Base-by-base conservation (phyloP, 805 yeast genomes). In the Candida chauliodis region DNA sequence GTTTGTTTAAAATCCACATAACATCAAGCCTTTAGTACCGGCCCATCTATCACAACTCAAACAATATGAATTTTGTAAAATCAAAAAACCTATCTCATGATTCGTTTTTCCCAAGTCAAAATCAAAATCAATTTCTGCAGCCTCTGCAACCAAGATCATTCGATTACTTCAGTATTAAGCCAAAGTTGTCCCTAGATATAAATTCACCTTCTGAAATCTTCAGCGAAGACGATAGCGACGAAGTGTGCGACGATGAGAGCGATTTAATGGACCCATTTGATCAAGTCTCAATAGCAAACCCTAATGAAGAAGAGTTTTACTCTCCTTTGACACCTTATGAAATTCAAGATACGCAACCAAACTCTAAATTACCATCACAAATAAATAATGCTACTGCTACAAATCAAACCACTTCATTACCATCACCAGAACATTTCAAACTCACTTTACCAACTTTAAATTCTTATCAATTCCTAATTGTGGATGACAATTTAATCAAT, bases 401-500 rank as follows among this genome's bases (percentile, higher is more conserved):
- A 8, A 24, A 23, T 23, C 13, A 27, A 20, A 9, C 33, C 5
- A 19, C 14, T 8, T 13, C 23, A 6, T 10, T 14, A 15, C 18
- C 35, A 9, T 14, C 31, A 33, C 31, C 14, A 13, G 13, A 20
- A 16, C 16, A 19, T 22, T 10, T 37, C 2, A 11, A 32, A 20
- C 27, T 33, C 16, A 22, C 14, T 5, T n/a, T 49, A n/a, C 55
- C 55, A 9, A 50, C 48, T 22, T 43, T 42, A 28, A 37, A 36
- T 8, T 42, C 41, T 14, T 51, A 43, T 34, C 42, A 42, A 27
- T 57, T 58, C 41, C 41, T 58, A 19, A 44, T 66, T 11, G 72
- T 69, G 13, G 75, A 69, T 48, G 75, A 69, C 47, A 69, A 69
- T 40, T 47, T 55, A 15, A 66, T 69, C 39, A 67, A 69, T 45